These are phyloP conservation scores for Fusarium decemcellulare DNA, from an alignment of 2,329 filamentous ascomycete species.

Conservation along the genomic window DNA sequence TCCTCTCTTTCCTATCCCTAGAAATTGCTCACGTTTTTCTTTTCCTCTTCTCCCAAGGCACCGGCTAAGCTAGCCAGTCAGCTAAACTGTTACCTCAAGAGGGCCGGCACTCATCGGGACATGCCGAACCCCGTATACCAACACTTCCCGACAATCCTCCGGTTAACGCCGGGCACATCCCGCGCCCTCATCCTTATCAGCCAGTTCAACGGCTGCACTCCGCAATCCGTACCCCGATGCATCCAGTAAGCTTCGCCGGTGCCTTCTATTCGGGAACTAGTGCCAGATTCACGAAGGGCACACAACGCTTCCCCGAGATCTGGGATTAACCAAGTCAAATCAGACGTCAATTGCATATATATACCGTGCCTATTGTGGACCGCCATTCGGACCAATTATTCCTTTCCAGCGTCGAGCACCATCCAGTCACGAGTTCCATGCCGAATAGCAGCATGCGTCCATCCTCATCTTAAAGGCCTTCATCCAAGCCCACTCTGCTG, in stretches of 20 bases:
- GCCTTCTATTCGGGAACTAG: conserved; percentile 21
- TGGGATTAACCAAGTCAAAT: not conserved
- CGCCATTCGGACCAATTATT: not conserved
- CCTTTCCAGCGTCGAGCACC: not conserved
- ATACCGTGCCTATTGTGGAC: conserved; percentile 15
- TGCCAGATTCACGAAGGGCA: not conserved
- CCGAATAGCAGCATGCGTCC: not conserved
- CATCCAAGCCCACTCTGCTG: conserved; percentile 30
- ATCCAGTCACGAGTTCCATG: conserved; percentile 15
- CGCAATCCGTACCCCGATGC: not conserved
- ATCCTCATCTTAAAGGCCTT: too few relatives aligned
- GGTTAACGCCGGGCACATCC: conserved; percentile 7
- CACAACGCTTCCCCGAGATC: not conserved
- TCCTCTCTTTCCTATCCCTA: not conserved
- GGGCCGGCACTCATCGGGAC: conserved; percentile 2
- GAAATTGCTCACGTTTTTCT: not conserved
- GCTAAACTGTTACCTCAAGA: not conserved
- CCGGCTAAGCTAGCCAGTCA: not conserved
- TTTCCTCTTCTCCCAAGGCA: not conserved
- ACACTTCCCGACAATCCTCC: conserved; percentile 23
- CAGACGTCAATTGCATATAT: conserved; percentile 16
- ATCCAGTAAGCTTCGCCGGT: conserved; percentile 11
- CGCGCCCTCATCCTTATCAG: not conserved
- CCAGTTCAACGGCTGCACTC: conserved; percentile 1
- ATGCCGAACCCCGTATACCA: conserved; percentile 24